Percentiles rank a stretch among this genome's conserved stretches.
Conservation (phyloP, 164 flowering plant genomes). For the Nelumbo lutea region DNA sequence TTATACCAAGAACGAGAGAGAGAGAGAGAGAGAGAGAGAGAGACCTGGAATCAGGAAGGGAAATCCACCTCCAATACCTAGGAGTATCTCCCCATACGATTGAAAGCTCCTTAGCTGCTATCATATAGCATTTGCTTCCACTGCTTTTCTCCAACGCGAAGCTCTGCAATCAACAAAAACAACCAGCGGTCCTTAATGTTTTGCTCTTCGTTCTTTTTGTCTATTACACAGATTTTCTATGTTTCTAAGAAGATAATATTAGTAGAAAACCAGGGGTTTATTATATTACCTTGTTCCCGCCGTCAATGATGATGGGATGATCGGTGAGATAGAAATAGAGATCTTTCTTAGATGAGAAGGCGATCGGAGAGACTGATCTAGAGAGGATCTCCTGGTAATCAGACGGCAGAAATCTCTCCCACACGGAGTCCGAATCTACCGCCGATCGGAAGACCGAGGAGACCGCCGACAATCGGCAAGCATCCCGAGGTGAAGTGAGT, state of each 20-base stretch:
- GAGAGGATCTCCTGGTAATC: constrained; percentile 18
- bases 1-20: too few species aligned
- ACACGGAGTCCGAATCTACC: constrained; percentile 25
- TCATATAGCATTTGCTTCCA: constrained; percentile 40
- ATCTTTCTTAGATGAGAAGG: constrained; percentile 15
- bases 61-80: constrained; percentile 32
- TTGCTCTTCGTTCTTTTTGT: too few species aligned
- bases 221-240: too few species aligned
- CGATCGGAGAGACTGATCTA: constrained; percentile 9
- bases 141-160: constrained; percentile 31
- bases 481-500: constrained; percentile 23
- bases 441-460: constrained; percentile 19
- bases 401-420: not conserved
- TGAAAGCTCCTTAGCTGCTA: constrained; percentile 29
- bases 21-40: too few species aligned
- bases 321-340: constrained; percentile 18
- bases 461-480: constrained; percentile 17
- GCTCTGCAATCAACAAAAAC: constrained; percentile 22
- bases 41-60: constrained; percentile 33
- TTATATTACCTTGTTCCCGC: constrained; percentile 3
- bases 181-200: not conserved
- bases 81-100: constrained; percentile 38
- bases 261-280: too few species aligned
- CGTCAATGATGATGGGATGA: constrained; percentile 14
- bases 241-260: too few species aligned